Percentiles rank a stretch among this genome's conserved stretches.
These are phyloP conservation scores for Kalmanozyma brasiliensis DNA, from an alignment of 1,284 basidiomycete species.

Conservation along the genomic window DNA sequence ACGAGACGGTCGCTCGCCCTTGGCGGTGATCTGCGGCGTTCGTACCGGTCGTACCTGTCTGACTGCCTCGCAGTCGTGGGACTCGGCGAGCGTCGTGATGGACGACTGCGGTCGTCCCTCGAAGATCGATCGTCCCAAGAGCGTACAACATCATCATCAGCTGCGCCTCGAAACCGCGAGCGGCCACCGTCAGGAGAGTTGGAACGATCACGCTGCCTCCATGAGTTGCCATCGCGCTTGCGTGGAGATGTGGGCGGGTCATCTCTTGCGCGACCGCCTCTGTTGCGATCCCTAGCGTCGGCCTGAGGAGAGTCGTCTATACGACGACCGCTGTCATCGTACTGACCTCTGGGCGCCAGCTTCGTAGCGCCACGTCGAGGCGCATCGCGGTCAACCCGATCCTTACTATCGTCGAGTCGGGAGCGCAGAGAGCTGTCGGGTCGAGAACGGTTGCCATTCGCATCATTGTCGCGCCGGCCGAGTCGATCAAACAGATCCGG, in stretches of 20 bases:
- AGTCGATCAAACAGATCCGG: slow-evolving; percentile 39
- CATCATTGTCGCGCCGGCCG: slow-evolving; percentile 15
- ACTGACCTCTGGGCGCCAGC: slow-evolving; percentile 34
- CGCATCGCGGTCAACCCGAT: slow-evolving; percentile 4
- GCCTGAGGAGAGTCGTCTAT: slow-evolving; percentile 18
- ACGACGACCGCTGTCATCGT: slow-evolving; percentile 33
- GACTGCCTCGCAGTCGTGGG: slow-evolving; percentile 4
- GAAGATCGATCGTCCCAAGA: slow-evolving; percentile 7
- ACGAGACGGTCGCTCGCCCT: slow-evolving; percentile 3
- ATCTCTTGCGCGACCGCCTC: slow-evolving; percentile 5
- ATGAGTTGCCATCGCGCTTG: slow-evolving; percentile 8
- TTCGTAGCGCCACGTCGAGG: slow-evolving; percentile 12
- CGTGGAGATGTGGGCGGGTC: slow-evolving; percentile 23
- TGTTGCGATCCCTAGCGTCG: slow-evolving; percentile 7
- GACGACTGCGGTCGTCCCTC: slow-evolving; percentile 17
- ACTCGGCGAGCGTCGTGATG: slow-evolving; percentile 23
- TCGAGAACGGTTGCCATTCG: slow-evolving; percentile 13
- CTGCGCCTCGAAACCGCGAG: slow-evolving; percentile 2
- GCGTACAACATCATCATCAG: slow-evolving; percentile 14
- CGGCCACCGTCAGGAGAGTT: slow-evolving; percentile 13
- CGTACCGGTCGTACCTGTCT: slow-evolving; percentile 15
- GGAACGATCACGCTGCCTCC: slow-evolving; percentile 19
- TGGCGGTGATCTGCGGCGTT: slow-evolving; percentile 20
- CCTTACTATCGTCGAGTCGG: slow-evolving; percentile 7
- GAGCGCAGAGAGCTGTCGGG: slow-evolving; percentile 21